A percentile compares a stretch with the other conserved stretches of the same genome.
These are phyloP conservation scores for Kandelia obovata DNA, from an alignment of 345 rosid genomes.

Conservation along the genomic window DNA sequence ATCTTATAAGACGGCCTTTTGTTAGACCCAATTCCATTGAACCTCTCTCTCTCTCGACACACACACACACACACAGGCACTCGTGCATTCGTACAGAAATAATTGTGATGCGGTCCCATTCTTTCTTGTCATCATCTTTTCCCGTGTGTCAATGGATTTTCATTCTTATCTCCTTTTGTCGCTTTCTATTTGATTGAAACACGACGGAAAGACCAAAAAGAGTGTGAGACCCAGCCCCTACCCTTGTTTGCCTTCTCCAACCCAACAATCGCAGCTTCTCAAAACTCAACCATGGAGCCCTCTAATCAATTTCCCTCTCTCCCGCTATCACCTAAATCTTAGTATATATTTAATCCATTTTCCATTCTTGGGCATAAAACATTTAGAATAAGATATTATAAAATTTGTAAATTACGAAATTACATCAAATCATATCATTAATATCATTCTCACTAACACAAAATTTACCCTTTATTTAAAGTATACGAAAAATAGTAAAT, in stretches of 20 bases:
- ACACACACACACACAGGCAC: too few species aligned
- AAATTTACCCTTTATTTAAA: too few species aligned
- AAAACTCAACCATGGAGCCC: not conserved
- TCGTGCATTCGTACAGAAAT: slow-evolving; percentile 20
- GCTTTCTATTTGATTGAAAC: slow-evolving; percentile 9
- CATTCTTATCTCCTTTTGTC: slow-evolving; percentile 18
- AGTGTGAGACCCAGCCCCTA: slow-evolving; percentile 20
- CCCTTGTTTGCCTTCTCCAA: not conserved
- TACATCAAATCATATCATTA: too few species aligned
- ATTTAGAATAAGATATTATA: too few species aligned
- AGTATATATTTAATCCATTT: too few species aligned
- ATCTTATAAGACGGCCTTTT: too few species aligned
- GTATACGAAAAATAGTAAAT: too few species aligned
- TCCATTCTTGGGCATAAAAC: too few species aligned
- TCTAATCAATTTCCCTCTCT: too few species aligned
- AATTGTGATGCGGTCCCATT: slow-evolving; percentile 18
- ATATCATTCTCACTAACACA: too few species aligned
- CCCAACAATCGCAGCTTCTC: not conserved
- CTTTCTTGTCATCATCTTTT: slow-evolving; percentile 21
- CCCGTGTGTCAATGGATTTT: slow-evolving; percentile 33
- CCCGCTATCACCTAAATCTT: too few species aligned
- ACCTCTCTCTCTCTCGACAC: not conserved
- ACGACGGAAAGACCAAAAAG: slow-evolving; percentile 22
- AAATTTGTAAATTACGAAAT: too few species aligned
- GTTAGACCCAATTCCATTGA: not conserved